Evolutionary conservation across 2,329 filamentous ascomycete genomes (phyloP), one percentile per base, ranked within the genome.

Genomic region (Cryphonectria radicalis): DNA sequence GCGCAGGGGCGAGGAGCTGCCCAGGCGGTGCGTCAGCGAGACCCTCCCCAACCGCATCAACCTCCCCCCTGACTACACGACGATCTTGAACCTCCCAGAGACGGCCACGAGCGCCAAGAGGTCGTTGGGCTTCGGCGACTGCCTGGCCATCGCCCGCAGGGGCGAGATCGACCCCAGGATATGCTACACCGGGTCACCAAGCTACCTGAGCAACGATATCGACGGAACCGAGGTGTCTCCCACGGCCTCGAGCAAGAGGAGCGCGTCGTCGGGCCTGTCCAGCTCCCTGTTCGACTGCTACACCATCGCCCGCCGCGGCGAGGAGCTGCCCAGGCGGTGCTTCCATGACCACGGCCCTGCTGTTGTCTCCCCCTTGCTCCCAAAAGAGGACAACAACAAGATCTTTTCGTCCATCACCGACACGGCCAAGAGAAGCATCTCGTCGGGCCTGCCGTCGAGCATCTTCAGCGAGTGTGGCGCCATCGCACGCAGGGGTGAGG

Each of bases 211-310:
- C 40, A 13, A 13, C 40, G 10, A 42, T 4, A 2, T 42, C 40
- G 40, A 4, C 40, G 40, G 11, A 10, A 13, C 11, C 40, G 10
- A 32, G 32, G 32, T 2, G 1, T 42, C 40, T 1, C 22, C 46
- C 50, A 53, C 50, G 53, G n/a, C 53, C n/a, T 28, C 53, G n/a
- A 57, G 25, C 53, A 57, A 57, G 55, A 59, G 55, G 55, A 59
- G 13, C 55, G 7, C 7, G 14, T 5, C 55, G 13, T 59, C 55
- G 4, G 55, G 55, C 55, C 55, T 59, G 25, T 6, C 55, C 4
- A 19, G 25, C 25, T 1, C 19, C 55, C 17, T 59, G 4, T 3
- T 7, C 28, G 25, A 59, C 25, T 59, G 55, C 7, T 1, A 32
- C 55, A 28, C 5, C 25, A 32, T 59, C 2, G 13, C 13, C 25